Evolutionary conservation across 1,284 basidiomycete genomes (phyloP), one percentile per base, ranked within the genome.

Genomic region (Moesziomyces sp.): DNA sequence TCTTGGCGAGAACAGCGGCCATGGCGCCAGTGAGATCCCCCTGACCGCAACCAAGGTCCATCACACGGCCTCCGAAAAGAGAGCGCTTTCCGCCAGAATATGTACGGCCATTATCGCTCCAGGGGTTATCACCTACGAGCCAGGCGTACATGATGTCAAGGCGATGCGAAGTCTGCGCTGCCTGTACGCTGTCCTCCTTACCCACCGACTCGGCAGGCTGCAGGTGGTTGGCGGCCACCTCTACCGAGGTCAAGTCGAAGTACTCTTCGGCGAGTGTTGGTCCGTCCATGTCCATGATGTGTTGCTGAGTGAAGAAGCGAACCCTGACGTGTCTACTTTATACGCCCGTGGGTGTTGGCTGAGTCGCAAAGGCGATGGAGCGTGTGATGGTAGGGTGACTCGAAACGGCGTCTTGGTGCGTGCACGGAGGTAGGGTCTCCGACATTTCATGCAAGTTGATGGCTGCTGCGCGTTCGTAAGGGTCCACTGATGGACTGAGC

Each of bases 21-120:
- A 66, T 21, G 5, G 58, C 57, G 13, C 57, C 64, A 5, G 58
- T 56, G 19, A 48, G 57, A n/a, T 66, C 64, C 18, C 64, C 64
- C 24, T 66, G 64, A 5, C 64, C 64, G 26, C 57, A 66, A 8
- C 64, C 64, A 1, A 66, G 46, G 40, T 66, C 64, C 64, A 66
- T 57, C 11, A 60, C 43, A n/a, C 11, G 40, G 14, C 64, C 58
- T 3, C 34, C 28, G 34, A 66, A 48, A 24, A 60, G 26, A 1
- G 51, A 9, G 23, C 40, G 58, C 13, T 66, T 56, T 2, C 45
- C 34, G 8, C 35, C 23, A 18, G 13, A 52, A 23, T 48, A 21
- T 0, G 26, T 9, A 4, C 42, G 21, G 30, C 16, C 40, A 7
- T 50, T 35, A 18, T 40, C 16, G 10, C 19, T 13, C 19, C 50